These are phyloP conservation scores for Blastobotrys ciferrii DNA, from an alignment of 1,139 yeast genomes.

Conservation along the genomic window DNA sequence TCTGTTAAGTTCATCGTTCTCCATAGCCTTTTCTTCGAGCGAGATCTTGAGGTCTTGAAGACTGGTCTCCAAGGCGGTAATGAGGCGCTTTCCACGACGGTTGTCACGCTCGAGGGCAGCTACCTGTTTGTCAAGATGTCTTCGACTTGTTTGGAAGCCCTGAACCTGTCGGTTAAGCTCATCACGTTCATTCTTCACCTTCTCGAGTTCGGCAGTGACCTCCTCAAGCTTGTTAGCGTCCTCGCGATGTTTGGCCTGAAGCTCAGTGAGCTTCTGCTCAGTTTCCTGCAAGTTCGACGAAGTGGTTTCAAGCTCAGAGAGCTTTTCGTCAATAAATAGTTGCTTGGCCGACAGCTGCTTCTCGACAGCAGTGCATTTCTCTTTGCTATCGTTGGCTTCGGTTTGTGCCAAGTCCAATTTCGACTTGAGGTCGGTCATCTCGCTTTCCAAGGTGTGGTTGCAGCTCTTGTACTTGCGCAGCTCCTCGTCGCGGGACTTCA, in stretches of 20 bases:
- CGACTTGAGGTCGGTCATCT: constrained; percentile 18
- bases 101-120: constrained; percentile 30
- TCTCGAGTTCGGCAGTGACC: constrained; percentile 23
- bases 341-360: constrained; percentile 22
- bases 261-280: constrained; percentile 14
- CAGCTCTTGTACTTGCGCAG: constrained; percentile 20
- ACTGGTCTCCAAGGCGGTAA: constrained; percentile 32
- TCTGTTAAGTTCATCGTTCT: constrained; percentile 37
- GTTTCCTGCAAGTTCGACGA: constrained; percentile 9
- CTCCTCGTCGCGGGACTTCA: constrained; percentile 24
- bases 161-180: constrained; percentile 31
- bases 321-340: constrained; percentile 16
- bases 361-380: constrained; percentile 20
- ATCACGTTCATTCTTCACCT: constrained; percentile 28
- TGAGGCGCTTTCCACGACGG: constrained; percentile 28
- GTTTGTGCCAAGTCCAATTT: constrained; percentile 21
- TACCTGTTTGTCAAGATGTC: constrained; percentile 32
- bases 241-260: constrained; percentile 17
- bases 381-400: constrained; percentile 21
- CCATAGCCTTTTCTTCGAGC: constrained; percentile 39
- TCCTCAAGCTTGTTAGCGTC: constrained; percentile 16
- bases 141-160: constrained; percentile 27
- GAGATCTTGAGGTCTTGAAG: constrained; percentile 38
- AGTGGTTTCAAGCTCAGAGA: constrained; percentile 13
- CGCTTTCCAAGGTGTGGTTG: constrained; percentile 22